Evolutionary conservation across 2,329 filamentous ascomycete species (phyloP), one percentile per base, ranked within the genome.

Genomic region (Dactylellina cionopaga): DNA sequence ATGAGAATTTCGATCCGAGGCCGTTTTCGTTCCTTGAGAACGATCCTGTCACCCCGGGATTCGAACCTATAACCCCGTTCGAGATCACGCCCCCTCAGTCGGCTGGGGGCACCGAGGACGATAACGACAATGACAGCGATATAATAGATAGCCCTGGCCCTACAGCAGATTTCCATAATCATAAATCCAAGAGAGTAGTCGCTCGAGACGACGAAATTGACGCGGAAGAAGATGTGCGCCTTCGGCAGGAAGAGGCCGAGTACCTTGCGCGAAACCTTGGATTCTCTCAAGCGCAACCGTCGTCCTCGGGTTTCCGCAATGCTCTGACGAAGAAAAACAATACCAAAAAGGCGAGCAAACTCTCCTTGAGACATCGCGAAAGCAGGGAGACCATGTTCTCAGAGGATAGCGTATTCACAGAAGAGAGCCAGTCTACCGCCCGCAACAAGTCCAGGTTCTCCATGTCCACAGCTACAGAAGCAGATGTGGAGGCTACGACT

Each of bases 1-100:
- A 62, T 35, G 69, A 74, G 24, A 49, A 68, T 33, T 74, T 74
- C 33, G 69, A 74, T 22, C 31, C 62, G 4, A 54, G 69, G n/a
- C 69, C 69, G 9, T 74, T 74, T 24, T 74, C 69, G 19, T 74
- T 74, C 22, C 43, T 74, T 10, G 69, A 74, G 49, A 74, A 68
- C 37, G 63, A 74, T 37, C 69, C 69, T 19, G 63, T 74, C 35
- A 74, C 69, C 24, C 69, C 69, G 15, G 69, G 69, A 31, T 74
- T 74, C 35, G 69, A 74, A n/a, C 69, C 69, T 3, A 74, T 74
- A n/a, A 74, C 69, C 5, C 69, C 69, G 2, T 74, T 74, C 55
- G 69, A 74, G 44, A 74, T 74, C n/a, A 74, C 69, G 10, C 69
- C 69, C 13, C 69, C 69, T n/a, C 56, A 74, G 17, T 74, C 69